Base-by-base conservation (phyloP, 2,329 filamentous ascomycete species). In the Grosmannia clavigera region DNA sequence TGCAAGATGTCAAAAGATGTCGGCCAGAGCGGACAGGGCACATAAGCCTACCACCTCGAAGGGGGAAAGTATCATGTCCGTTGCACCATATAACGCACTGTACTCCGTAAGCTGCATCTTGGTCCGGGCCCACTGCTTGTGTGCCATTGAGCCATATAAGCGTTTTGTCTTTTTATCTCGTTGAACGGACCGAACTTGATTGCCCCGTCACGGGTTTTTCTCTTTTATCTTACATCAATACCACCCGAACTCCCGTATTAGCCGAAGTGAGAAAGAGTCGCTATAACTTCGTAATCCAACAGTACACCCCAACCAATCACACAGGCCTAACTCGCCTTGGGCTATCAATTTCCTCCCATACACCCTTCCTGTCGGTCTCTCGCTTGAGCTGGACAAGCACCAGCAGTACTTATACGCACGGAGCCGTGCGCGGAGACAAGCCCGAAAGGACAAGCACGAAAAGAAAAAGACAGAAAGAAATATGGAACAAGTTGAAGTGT, bases 401-500 rank as follows among this genome's bases (percentile, higher is more conserved):
- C 5, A 6, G 33, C 11, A 11, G 33, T 35, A 35, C 33, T 35
- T 35, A 11, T 35, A 35, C 33, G 33, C 33, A 35, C 33, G 33
- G 33, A 6, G 11, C 12, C 35, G 35, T 38, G 35, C 35, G 35
- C 35, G 35, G 12, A 40, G 38, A 40, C 38, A 5, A 40, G 4
- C 4, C 9, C 16, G 52, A 46, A 62, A 53, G 67, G 62, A 64
- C 61, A 60, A 64, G 65, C 59, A 62, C 52, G 61, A 63, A 63
- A 67, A 62, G 62, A 62, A 62, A 65, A 65, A 66, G 63, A 64
- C 68, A 69, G 71, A 70, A 68, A 40, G 70, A 71, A 73, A 68
- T 67, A 73, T 75, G 73, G 69, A 73, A 78, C 81, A 84, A 78
- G 84, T 87, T 87, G 83, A 87, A 81, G 76, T 83, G 78, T 78